Evolutionary conservation across 768 basidiomycete species (phyloP).

Genomic region (Steccherinum ochraceum): DNA sequence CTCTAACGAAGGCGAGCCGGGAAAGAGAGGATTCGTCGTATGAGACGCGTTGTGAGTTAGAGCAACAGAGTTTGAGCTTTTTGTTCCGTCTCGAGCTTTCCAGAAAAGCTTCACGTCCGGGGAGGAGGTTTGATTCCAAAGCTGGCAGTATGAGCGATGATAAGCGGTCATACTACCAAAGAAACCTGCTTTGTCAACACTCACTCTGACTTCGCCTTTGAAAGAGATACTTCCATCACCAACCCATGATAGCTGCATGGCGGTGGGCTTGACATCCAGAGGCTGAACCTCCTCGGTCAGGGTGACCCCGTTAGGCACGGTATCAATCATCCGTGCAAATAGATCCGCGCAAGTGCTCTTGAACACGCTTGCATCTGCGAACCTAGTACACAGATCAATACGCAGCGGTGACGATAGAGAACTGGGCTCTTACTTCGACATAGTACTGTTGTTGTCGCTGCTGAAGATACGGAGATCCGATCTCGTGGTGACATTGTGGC

Average conservation of each 20-base stretch:
- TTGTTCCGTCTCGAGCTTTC: slow-evolving; percentile 24
- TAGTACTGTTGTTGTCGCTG: slow-evolving; percentile 33
- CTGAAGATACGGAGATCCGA: slow-evolving; percentile 37
- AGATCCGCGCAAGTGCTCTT: slow-evolving; percentile 32
- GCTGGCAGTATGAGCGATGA: neutral
- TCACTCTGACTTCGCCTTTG: neutral
- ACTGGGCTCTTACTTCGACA: slow-evolving; percentile 31
- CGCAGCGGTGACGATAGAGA: neutral
- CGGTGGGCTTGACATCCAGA: slow-evolving; percentile 17
- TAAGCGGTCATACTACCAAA: too few species aligned
- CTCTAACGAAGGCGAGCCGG: slow-evolving; percentile 28
- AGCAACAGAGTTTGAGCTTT: slow-evolving; percentile 33
- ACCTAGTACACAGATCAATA: slow-evolving; percentile 9
- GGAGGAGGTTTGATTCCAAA: too few species aligned
- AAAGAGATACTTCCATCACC: neutral
- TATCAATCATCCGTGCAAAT: slow-evolving; percentile 41
- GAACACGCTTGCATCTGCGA: slow-evolving; percentile 27
- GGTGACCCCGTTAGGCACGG: slow-evolving; percentile 37
- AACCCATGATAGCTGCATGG: neutral
- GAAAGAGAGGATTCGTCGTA: slow-evolving; percentile 34
- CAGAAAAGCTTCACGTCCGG: too few species aligned
- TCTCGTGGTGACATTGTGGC: slow-evolving; percentile 26
- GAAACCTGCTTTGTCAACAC: neutral
- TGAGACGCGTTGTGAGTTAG: slow-evolving; percentile 28
- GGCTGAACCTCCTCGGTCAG: slow-evolving; percentile 40